These are phyloP conservation scores for Nidula microcarpa DNA, from an alignment of 768 basidiomycete genomes.

Conservation along the genomic window DNA sequence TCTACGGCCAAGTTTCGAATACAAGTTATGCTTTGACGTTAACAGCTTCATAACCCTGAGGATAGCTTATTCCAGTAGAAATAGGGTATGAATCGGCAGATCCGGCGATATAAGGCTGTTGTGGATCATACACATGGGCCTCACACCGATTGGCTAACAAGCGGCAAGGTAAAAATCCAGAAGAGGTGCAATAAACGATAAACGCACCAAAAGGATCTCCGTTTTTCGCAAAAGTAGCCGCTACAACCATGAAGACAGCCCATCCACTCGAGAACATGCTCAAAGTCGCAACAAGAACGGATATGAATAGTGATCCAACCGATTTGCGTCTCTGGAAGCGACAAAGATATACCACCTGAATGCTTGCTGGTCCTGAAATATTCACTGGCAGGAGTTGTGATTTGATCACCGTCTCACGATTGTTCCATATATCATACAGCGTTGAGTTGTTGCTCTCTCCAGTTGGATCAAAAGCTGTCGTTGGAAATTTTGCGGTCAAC, in stretches of 20 bases:
- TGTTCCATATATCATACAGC: constrained; percentile 8
- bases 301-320: constrained; percentile 9
- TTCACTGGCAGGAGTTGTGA: constrained; percentile 7
- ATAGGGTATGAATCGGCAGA: too few species aligned
- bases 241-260: constrained; percentile 14
- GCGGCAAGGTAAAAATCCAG: too few species aligned
- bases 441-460: constrained; percentile 3
- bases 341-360: constrained; percentile 18
- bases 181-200: neutral
- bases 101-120: too few species aligned
- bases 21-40: too few species aligned
- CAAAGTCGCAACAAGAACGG: constrained; percentile 18
- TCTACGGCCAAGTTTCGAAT: too few species aligned
- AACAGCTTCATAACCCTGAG: too few species aligned
- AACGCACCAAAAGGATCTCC: neutral
- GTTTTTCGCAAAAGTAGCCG: constrained; percentile 6
- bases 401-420: constrained; percentile 1
- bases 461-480: constrained; percentile 2
- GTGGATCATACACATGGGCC: too few species aligned
- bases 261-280: constrained; percentile 20
- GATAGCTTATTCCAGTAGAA: too few species aligned
- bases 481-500: constrained; percentile 5
- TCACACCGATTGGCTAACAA: too few species aligned
- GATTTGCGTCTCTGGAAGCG: constrained; percentile 11
- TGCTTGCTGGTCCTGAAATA: constrained; percentile 11